These are phyloP conservation scores for Nematocida sp. DNA, from an alignment of 371 early-diverging fungal genomes.

Conservation along the genomic window DNA sequence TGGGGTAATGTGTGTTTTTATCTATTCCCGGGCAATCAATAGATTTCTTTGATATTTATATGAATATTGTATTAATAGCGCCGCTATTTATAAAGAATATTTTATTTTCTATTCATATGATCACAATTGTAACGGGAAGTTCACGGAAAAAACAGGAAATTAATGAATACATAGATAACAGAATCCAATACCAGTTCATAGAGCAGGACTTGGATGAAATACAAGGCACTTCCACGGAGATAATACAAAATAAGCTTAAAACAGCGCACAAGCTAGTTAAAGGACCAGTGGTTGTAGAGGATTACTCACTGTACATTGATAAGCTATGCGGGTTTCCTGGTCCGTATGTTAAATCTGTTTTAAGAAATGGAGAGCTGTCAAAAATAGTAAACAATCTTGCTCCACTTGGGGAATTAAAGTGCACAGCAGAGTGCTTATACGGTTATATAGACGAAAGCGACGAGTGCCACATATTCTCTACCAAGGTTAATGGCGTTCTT, in stretches of 20 bases:
- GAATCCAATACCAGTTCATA: constrained; percentile 20
- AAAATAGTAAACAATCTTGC: constrained; percentile 37
- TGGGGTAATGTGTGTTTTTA: too few relatives aligned
- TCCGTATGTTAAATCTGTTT: constrained; percentile 49
- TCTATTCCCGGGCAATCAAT: too few relatives aligned
- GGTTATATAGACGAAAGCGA: constrained; percentile 24
- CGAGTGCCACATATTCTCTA: constrained; percentile 8
- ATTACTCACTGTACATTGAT: constrained; percentile 57
- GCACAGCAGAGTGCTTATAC: constrained; percentile 42
- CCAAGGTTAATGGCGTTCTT: constrained; percentile 4
- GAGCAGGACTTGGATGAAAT: constrained; percentile 39
- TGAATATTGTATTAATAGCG: too few relatives aligned
- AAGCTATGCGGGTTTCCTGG: constrained; percentile 47
- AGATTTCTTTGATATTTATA: too few relatives aligned
- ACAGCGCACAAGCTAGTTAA: constrained; percentile 28
- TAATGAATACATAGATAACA: constrained; percentile 8
- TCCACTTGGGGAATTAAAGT: constrained; percentile 14
- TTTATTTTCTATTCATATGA: constrained; percentile 17
- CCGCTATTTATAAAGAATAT: neutral
- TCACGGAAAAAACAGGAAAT: constrained; percentile 45
- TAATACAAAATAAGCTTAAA: constrained; percentile 22
- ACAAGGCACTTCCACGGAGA: constrained; percentile 32
- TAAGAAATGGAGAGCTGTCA: constrained; percentile 1
- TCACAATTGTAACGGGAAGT: constrained; percentile 52
- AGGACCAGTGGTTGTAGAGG: constrained; percentile 52